Evolutionary conservation across 345 rosid genomes (phyloP).

Genomic region (Melaleuca quinquenervia): DNA sequence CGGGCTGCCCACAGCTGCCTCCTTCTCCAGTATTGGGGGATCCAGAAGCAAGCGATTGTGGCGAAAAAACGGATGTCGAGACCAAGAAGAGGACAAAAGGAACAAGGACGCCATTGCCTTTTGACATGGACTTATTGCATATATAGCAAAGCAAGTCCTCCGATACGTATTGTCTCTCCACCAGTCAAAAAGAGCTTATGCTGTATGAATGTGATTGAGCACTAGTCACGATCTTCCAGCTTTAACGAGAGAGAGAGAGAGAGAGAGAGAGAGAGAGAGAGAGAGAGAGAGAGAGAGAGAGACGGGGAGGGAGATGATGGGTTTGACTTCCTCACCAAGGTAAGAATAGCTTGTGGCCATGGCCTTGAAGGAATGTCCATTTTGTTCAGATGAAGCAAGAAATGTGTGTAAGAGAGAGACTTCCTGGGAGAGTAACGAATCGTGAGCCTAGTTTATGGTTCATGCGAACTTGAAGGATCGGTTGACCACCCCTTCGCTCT

Average conservation of each 20-base stretch:
- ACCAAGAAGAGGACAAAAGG: conserved; percentile 20
- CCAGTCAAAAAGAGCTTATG: background rate
- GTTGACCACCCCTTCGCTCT: background rate
- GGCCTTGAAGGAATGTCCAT: conserved; percentile 1
- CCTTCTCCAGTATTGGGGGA: conserved; percentile 2
- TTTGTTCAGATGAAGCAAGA: conserved; percentile 1
- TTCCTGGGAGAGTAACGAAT: background rate
- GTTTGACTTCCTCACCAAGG: conserved; percentile 44
- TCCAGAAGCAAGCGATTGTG: background rate
- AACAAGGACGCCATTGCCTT: conserved; percentile 8
- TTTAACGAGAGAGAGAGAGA: background rate
- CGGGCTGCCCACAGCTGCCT: conserved; percentile 28
- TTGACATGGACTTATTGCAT: conserved; percentile 3
- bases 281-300: background rate
- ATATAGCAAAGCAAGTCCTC: background rate
- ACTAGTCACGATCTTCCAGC: background rate
- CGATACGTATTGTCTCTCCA: background rate
- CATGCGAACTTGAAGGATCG: background rate
- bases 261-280: background rate
- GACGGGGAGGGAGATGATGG: background rate
- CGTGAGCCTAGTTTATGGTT: background rate
- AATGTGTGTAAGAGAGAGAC: background rate
- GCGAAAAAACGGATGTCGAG: conserved; percentile 13
- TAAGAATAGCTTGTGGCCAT: conserved; percentile 54
- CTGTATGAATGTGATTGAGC: background rate